Percentiles rank a stretch among this genome's conserved stretches.
phyloP scores from a whole-genome alignment of 225 moss, liverwort and hornwort species.

The Marchantia paleacea region DNA sequence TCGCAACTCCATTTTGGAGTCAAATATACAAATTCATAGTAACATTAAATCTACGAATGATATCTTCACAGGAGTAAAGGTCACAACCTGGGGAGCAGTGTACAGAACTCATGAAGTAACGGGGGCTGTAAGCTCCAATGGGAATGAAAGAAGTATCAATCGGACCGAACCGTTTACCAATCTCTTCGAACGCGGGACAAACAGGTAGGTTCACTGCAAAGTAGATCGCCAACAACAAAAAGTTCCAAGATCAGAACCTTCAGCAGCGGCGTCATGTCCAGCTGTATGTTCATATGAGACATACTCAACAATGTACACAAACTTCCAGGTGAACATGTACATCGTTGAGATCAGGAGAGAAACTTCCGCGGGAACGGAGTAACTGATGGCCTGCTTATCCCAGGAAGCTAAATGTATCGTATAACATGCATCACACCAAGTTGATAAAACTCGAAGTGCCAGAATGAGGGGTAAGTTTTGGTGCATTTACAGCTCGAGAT shows the following conservation, averaged over 20 bases:
- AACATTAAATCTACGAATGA: not conserved
- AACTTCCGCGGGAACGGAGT: not conserved
- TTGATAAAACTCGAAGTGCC: not conserved
- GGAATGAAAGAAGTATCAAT: constrained; percentile 50
- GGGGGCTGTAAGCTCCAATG: constrained; percentile 56
- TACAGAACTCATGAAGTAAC: constrained; percentile 44
- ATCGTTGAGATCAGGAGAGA: not conserved
- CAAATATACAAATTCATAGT: not conserved
- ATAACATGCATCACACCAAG: not conserved
- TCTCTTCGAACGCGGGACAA: constrained; percentile 48
- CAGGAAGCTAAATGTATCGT: not conserved
- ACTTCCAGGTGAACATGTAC: not conserved
- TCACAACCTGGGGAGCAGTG: constrained; percentile 48
- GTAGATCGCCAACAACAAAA: not conserved
- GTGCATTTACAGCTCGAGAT: not conserved
- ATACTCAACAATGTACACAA: not conserved
- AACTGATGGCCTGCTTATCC: not conserved
- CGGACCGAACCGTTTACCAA: constrained; percentile 52
- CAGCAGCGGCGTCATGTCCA: not conserved
- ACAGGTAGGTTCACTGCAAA: constrained; percentile 41
- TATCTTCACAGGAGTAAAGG: not conserved
- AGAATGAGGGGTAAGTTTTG: not conserved
- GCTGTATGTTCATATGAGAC: not conserved
- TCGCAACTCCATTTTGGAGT: not conserved
- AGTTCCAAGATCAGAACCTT: not conserved